Conservation (phyloP, 352 stramenopile genomes). For the Globisporangium echinulatum region DNA sequence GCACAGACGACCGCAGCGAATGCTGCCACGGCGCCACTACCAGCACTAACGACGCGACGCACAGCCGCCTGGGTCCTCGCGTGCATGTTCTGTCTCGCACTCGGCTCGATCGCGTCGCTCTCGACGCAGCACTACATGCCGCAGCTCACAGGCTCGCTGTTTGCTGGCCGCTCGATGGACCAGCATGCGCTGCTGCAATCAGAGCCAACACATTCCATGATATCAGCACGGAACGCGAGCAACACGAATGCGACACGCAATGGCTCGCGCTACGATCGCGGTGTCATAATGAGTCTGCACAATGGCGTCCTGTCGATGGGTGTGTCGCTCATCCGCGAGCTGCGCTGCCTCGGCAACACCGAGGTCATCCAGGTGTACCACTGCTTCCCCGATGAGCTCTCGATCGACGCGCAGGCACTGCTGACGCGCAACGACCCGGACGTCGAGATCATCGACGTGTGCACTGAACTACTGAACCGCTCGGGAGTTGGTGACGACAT, state of each 20-base stretch:
- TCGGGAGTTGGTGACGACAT: conserved; percentile 4
- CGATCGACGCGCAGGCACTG: conserved; percentile 19
- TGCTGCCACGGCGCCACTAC: not conserved
- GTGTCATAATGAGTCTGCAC: conserved; percentile 37
- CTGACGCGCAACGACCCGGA: conserved; percentile 32
- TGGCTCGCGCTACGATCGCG: conserved; percentile 9
- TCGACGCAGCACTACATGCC: conserved; percentile 16
- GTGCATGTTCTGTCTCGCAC: conserved; percentile 31
- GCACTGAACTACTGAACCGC: conserved; percentile 23
- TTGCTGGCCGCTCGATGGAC: not conserved
- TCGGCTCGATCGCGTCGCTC: conserved; percentile 31
- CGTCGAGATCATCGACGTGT: conserved; percentile 67
- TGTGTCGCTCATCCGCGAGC: conserved; percentile 50
- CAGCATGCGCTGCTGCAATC: conserved; percentile 5
- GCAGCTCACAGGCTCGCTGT: not conserved
- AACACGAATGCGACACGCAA: not conserved
- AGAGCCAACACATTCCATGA: not conserved
- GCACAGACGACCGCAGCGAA: too few species aligned
- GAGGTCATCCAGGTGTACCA: conserved; percentile 42
- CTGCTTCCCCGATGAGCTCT: conserved; percentile 41
- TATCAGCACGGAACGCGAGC: too few species aligned
- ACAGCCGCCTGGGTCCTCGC: conserved; percentile 28
- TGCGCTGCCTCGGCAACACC: conserved; percentile 32
- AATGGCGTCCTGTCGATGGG: conserved; percentile 40
- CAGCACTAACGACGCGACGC: conserved; percentile 3